Evolutionary conservation across 2,329 filamentous ascomycete species (phyloP).

Genomic region (Neofusicoccum cordaticola): DNA sequence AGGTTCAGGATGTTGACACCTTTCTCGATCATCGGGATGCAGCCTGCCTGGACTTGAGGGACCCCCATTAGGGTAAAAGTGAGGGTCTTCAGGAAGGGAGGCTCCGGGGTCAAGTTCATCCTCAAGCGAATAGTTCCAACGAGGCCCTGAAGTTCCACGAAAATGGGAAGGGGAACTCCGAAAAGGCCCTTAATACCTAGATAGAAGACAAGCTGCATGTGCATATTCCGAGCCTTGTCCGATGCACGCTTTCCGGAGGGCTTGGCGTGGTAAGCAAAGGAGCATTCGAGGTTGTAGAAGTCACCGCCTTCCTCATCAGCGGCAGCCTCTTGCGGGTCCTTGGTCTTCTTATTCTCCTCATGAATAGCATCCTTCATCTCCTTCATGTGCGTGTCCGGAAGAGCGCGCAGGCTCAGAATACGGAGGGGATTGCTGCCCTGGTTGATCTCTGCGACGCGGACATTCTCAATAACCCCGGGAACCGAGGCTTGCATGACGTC

Average conservation of each 20-base stretch:
- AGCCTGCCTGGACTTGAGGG: slow-evolving; percentile 84
- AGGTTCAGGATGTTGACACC: slow-evolving; percentile 90
- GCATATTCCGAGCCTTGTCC: slow-evolving; percentile 89
- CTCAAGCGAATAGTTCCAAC: slow-evolving; percentile 83
- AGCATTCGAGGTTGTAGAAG: slow-evolving; percentile 89
- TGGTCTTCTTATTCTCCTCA: slow-evolving; percentile 73
- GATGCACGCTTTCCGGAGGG: slow-evolving; percentile 68
- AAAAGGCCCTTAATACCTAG: slow-evolving; percentile 86
- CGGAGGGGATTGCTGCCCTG: slow-evolving; percentile 89
- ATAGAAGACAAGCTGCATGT: slow-evolving; percentile 94
- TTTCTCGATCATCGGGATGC: slow-evolving; percentile 86
- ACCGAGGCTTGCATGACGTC: slow-evolving; percentile 97
- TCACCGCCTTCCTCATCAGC: slow-evolving; percentile 88
- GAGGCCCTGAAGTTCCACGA: slow-evolving; percentile 85
- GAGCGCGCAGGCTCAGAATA: slow-evolving; percentile 79
- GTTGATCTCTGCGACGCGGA: slow-evolving; percentile 90
- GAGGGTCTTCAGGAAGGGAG: slow-evolving; percentile 86
- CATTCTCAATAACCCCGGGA: slow-evolving; percentile 86
- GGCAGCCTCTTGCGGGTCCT: slow-evolving; percentile 81
- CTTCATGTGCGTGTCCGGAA: slow-evolving; percentile 77
- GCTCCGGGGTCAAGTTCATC: slow-evolving; percentile 81
- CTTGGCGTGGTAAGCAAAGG: slow-evolving; percentile 86
- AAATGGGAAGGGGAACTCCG: slow-evolving; percentile 82
- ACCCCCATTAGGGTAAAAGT: slow-evolving; percentile 94
- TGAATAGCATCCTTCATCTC: slow-evolving; percentile 80